A percentile compares a stretch with the other conserved stretches of the same genome.
Conservation (phyloP, 306 rosid species). For the Casuarina glauca region DNA sequence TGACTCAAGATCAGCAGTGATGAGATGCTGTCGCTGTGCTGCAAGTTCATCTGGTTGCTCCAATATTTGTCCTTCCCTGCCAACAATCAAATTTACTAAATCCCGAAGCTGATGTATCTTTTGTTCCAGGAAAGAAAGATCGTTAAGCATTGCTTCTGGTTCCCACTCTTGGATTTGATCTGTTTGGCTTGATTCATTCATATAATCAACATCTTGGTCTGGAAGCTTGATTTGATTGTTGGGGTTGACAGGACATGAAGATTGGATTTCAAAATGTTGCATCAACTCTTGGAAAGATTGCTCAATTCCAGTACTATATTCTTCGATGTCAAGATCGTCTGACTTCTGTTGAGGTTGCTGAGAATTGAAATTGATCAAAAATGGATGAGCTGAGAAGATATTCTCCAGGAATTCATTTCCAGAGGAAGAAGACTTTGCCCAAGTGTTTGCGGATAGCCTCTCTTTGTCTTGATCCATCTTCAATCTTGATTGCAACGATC, state of each 20-base stretch:
- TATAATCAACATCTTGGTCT: constrained; percentile 44
- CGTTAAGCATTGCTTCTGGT: constrained; percentile 63
- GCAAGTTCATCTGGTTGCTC: constrained; percentile 66
- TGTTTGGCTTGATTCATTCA: constrained; percentile 34
- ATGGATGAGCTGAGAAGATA: constrained; percentile 36
- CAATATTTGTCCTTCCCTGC: constrained; percentile 59
- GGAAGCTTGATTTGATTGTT: constrained; percentile 39
- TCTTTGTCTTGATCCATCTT: constrained; percentile 27
- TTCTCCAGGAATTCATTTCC: constrained; percentile 40
- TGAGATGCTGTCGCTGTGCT: constrained; percentile 82
- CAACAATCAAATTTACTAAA: constrained; percentile 73
- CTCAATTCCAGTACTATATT: constrained; percentile 50
- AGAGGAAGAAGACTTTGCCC: constrained; percentile 54
- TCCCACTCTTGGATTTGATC: constrained; percentile 75
- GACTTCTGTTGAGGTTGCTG: constrained; percentile 48
- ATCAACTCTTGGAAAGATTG: constrained; percentile 51
- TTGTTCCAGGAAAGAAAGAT: constrained; percentile 80
- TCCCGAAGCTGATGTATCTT: constrained; percentile 94
- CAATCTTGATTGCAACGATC: background rate
- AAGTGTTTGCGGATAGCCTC: constrained; percentile 45
- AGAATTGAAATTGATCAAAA: constrained; percentile 42
- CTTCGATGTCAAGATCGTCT: constrained; percentile 51
- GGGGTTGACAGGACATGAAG: constrained; percentile 33
- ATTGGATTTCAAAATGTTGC: constrained; percentile 43
- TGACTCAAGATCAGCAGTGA: constrained; percentile 88